Evolutionary conservation across 805 yeast species (phyloP), one percentile per base, ranked within the genome.

Genomic region (Metschnikowia anglica): DNA sequence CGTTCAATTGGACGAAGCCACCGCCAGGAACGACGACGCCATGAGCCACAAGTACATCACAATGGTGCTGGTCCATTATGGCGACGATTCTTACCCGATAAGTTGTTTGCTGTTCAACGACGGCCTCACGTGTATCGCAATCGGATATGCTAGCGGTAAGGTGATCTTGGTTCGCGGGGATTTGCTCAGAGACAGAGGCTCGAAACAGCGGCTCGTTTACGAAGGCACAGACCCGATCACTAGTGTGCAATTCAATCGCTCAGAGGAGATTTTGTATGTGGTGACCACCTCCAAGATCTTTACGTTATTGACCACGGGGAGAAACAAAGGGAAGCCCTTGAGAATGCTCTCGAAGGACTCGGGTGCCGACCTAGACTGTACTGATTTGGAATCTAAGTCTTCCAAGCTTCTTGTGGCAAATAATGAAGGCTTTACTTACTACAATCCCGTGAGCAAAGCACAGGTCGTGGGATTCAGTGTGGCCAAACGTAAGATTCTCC

Each of bases 131-230:
- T 77, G 86, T 25, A 60, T 85, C 5, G 90, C 85, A 0, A 65
- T 87, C 34, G 96, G 96, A 0, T 87, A 80, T 54, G 83, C 90
- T 11, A 84, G 89, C 60, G 99, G 99, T 2, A 73, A 80, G 16
- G 88, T 90, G 2, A 68, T 90, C 2, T 66, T 90, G 5, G 78
- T 90, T 0, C 68, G 98, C 48, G 99, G 99, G 7, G 98, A 93
- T 61, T 62, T 93, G 24, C 52, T 88, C 5, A 79, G 89, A 53
- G 99, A 93, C 58, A 70, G 96, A 45, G 98, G 98, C 0, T 81
- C 96, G 8, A 78, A 93, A 50, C 98, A 91, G 56, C 70, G 97
- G 21, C 61, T 84, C 0, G 81, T 90, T 1, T 87, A 81, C 58
- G 87, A 84, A 45, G 77, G 82, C 39, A 66, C 73, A 2, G 93